Evolutionary conservation across 2,329 filamentous ascomycete species (phyloP), one percentile per base, ranked within the genome.

Genomic region (Scolecobasidium constrictum): DNA sequence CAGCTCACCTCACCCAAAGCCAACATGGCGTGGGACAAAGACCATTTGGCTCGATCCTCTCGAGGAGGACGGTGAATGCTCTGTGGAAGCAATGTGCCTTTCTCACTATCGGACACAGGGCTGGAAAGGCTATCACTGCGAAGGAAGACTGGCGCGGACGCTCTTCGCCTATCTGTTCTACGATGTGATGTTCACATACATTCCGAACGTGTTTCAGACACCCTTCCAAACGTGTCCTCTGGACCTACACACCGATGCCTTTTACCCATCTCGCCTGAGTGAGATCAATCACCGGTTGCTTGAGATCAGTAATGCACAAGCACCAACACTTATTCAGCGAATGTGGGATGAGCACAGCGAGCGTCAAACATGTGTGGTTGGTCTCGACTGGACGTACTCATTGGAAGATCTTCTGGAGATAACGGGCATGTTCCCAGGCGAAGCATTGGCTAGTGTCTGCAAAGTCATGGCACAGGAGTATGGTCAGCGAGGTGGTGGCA

Each of bases 391-490:
- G 92, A 78, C 83, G 37, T 96, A 87, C 57, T 79, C 81, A 28
- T 61, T 88, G 4, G 69, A 77, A 3, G 88, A 96, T 57, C 63
- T 98, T 19, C 57, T 83, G 5, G 86, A 94, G 59, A 81, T 96
- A 47, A 80, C 81, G 4, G 56, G 64, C 18, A 90, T 84, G 63
- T 94, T 94, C 56, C 71, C 78, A 21, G 81, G 84, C n/a, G 76
- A 78, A 47, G 86, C 85, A 1, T 67, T 98, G 46, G 85, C 84
- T 4, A 79, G 79, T 0, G 72, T 96, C 21, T 95, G 92, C 65
- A 92, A 90, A 61, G 86, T 96, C 33, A 79, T 96, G 73, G 88
- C 86, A 33, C 88, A 98, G 63, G 92, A 98, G 60, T 98, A 98
- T 62, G 77, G 78, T 49, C 81, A 86, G 52, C 69, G 92, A 39